phyloP scores from a whole-genome alignment of 139 green algal species.

The Chlorella sp. region DNA sequence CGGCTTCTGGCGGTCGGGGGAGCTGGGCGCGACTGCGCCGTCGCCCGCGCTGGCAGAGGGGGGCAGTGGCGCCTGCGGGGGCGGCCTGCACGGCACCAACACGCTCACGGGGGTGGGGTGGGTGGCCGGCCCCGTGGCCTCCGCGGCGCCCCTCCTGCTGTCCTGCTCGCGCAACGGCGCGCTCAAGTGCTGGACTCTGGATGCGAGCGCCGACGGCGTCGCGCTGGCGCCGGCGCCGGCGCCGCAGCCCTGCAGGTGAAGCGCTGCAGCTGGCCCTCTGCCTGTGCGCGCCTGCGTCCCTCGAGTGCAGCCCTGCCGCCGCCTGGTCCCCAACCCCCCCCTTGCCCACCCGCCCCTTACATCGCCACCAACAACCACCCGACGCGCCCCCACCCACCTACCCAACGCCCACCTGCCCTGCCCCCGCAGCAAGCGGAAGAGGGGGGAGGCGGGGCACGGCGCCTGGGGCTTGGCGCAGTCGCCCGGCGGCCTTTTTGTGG shows the following conservation, averaged over 20 bases:
- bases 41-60: not conserved
- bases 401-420: not conserved
- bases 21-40: not conserved
- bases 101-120: conserved; percentile 18
- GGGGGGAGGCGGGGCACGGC: conserved; percentile 11
- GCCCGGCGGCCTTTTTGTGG: conserved; percentile 31
- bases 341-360: too few species aligned
- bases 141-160: conserved; percentile 7
- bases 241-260: conserved; percentile 3
- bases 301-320: too few species aligned
- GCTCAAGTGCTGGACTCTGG: not conserved
- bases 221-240: not conserved
- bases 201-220: not conserved
- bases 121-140: conserved; percentile 22
- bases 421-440: not conserved
- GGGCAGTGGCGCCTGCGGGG: not conserved
- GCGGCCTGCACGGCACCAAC: not conserved
- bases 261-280: too few species aligned
- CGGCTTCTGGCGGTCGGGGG: conserved; percentile 2
- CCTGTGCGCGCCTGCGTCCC: too few species aligned
- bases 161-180: conserved; percentile 5
- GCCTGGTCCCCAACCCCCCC: too few species aligned
- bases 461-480: conserved; percentile 28
- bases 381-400: too few species aligned
- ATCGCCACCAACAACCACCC: too few species aligned